Conservation (phyloP, 1,284 basidiomycete species). For the Tylopilus orsonianus region DNA sequence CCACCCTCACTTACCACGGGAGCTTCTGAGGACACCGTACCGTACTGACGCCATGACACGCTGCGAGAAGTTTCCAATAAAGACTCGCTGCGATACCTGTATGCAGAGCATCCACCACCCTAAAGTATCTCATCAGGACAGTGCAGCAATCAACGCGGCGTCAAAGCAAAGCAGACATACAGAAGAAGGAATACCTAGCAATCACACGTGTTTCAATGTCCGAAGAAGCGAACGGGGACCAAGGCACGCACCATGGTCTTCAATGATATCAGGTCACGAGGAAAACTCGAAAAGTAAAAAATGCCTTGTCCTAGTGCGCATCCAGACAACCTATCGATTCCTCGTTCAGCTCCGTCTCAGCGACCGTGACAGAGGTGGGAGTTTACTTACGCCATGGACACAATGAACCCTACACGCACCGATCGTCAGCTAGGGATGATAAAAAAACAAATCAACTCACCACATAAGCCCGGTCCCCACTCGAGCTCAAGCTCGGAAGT, state of each 20-base stretch:
- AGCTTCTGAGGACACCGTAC: not conserved
- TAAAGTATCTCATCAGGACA: not conserved
- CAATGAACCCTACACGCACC: not conserved
- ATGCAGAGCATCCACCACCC: conserved; percentile 7
- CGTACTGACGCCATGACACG: not conserved
- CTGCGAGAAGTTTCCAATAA: not conserved
- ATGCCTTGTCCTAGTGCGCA: conserved; percentile 11
- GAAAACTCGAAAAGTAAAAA: conserved; percentile 16
- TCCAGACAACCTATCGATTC: conserved; percentile 8
- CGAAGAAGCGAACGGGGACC: no score
- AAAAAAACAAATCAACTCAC: conserved; percentile 1
- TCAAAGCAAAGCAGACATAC: conserved; percentile 11
- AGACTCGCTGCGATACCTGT: not conserved
- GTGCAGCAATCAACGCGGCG: not conserved
- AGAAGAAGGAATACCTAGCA: conserved; percentile 9
- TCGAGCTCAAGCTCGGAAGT: conserved; percentile 2
- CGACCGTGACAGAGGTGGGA: no score
- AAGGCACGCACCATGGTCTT: conserved; percentile 13
- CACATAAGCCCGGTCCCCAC: conserved; percentile 1
- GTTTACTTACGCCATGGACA: conserved; percentile 9
- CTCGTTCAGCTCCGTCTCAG: not conserved
- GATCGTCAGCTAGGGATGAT: no score
- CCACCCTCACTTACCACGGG: conserved; percentile 9
- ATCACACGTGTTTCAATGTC: not conserved
- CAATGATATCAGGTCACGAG: conserved; percentile 12